Conservation (phyloP, 2,329 filamentous ascomycete species). For the Myriosclerotinia duriaeana region DNA sequence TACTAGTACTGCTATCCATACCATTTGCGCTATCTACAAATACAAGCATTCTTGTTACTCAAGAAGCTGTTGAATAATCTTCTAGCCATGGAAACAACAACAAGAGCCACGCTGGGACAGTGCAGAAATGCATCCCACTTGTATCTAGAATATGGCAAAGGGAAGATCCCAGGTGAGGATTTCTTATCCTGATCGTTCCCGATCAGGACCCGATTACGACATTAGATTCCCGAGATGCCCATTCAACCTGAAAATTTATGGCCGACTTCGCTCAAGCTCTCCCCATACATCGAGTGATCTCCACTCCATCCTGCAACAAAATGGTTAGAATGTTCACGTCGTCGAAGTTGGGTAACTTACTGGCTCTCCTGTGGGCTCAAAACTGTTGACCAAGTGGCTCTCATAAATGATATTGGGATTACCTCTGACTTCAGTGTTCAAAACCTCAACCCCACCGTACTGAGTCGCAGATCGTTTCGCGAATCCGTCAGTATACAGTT, state of each 20-base stretch:
- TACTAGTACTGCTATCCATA: not conserved
- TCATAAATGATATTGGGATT: slow-evolving; percentile 67
- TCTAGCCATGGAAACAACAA: not conserved
- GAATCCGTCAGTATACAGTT: slow-evolving; percentile 43
- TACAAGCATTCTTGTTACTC: not conserved
- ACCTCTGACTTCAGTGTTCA: slow-evolving; percentile 45
- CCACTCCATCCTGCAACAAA: slow-evolving; percentile 12
- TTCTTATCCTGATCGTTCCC: not conserved
- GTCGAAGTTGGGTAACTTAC: slow-evolving; percentile 46
- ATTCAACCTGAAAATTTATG: not conserved
- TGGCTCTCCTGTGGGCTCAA: slow-evolving; percentile 65
- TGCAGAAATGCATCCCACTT: not conserved
- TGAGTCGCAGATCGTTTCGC: slow-evolving; percentile 29
- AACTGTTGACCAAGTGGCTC: slow-evolving; percentile 62
- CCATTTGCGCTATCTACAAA: not conserved
- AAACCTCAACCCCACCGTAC: slow-evolving; percentile 44
- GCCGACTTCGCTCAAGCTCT: not conserved
- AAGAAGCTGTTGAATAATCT: not conserved
- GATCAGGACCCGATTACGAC: not conserved
- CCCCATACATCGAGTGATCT: slow-evolving; percentile 20
- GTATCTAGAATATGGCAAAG: not conserved
- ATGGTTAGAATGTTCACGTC: not conserved
- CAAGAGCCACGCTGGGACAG: not conserved
- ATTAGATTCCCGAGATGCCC: not conserved
- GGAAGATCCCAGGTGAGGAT: not conserved